Percentiles rank a stretch among this genome's conserved stretches.
Conservation (phyloP, 768 basidiomycete genomes). For the Collybia sp. region DNA sequence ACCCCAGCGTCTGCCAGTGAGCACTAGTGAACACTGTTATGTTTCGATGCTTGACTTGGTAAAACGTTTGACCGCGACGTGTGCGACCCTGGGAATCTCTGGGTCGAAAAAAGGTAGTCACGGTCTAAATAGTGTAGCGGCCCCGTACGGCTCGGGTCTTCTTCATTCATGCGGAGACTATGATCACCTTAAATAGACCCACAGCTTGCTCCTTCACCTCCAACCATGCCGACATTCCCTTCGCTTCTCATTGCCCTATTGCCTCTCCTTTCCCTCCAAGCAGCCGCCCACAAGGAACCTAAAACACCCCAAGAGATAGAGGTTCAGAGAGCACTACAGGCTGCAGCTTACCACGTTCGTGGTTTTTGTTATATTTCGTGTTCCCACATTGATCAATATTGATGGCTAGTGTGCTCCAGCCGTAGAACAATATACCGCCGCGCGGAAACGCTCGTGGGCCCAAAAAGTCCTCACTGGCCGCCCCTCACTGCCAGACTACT, state of each 20-base stretch:
- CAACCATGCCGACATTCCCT: background rate
- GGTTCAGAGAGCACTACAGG: constrained; percentile 42
- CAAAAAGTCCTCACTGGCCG: constrained; percentile 37
- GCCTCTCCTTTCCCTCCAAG: constrained; percentile 13
- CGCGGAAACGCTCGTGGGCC: constrained; percentile 42
- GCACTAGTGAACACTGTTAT: no score
- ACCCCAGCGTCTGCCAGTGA: no score
- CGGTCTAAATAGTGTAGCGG: no score
- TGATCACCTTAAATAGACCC: no score
- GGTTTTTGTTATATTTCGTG: background rate
- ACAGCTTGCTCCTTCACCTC: background rate
- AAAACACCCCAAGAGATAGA: constrained; percentile 41
- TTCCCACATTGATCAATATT: background rate
- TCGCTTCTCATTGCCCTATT: constrained; percentile 14
- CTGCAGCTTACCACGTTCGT: constrained; percentile 48
- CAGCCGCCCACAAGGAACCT: constrained; percentile 36
- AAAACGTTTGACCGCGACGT: no score
- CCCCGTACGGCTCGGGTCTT: no score
- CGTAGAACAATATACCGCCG: constrained; percentile 44
- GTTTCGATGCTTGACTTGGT: no score
- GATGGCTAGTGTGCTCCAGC: constrained; percentile 45
- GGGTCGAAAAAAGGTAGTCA: no score
- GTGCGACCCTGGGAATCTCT: no score
- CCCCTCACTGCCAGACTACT: constrained; percentile 31
- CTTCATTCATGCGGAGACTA: no score